Evolutionary conservation across 2,329 filamentous ascomycete species (phyloP).

Genomic region (Cladophialophora immunda): DNA sequence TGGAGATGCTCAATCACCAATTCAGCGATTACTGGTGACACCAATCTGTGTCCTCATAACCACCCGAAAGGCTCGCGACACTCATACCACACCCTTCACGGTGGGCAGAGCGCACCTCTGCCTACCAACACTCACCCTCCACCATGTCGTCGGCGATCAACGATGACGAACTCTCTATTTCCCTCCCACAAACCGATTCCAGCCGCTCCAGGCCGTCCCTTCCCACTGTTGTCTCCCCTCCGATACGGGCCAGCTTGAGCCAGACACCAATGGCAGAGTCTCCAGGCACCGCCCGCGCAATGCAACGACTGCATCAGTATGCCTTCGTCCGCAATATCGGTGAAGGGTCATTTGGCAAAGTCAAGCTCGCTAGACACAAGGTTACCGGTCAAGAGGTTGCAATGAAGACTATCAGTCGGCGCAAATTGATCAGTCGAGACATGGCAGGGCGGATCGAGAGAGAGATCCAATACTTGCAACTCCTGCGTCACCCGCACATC

Average conservation of each 20-base stretch:
- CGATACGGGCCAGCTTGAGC: slow-evolving; percentile 26
- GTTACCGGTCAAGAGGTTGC: slow-evolving; percentile 94
- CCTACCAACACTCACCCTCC: slow-evolving; percentile 14
- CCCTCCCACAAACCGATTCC: slow-evolving; percentile 43
- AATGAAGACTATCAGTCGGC: slow-evolving; percentile 95
- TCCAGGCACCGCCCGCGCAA: slow-evolving; percentile 63
- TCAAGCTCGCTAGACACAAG: slow-evolving; percentile 93
- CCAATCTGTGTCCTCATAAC: not conserved
- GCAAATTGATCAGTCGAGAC: slow-evolving; percentile 94
- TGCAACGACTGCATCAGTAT: slow-evolving; percentile 91
- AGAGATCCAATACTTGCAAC: slow-evolving; percentile 96
- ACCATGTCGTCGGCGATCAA: slow-evolving; percentile 48
- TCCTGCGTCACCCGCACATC: slow-evolving; percentile 95
- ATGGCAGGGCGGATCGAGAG: slow-evolving; percentile 98
- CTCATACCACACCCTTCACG: not conserved
- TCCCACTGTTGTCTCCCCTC: slow-evolving; percentile 39
- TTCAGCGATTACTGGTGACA: slow-evolving; percentile 38
- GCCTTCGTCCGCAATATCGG: slow-evolving; percentile 88
- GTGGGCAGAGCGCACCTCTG: slow-evolving; percentile 3
- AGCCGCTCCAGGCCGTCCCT: slow-evolving; percentile 40
- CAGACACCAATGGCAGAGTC: slow-evolving; percentile 49
- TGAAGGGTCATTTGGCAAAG: slow-evolving; percentile 97
- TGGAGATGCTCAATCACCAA: slow-evolving; percentile 33
- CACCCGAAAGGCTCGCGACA: not conserved
- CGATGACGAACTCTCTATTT: slow-evolving; percentile 50